Percentiles rank a stretch among this genome's conserved stretches.
phyloP scores from a whole-genome alignment of 805 yeast genomes.

The Cyberlindnera petersonii region DNA sequence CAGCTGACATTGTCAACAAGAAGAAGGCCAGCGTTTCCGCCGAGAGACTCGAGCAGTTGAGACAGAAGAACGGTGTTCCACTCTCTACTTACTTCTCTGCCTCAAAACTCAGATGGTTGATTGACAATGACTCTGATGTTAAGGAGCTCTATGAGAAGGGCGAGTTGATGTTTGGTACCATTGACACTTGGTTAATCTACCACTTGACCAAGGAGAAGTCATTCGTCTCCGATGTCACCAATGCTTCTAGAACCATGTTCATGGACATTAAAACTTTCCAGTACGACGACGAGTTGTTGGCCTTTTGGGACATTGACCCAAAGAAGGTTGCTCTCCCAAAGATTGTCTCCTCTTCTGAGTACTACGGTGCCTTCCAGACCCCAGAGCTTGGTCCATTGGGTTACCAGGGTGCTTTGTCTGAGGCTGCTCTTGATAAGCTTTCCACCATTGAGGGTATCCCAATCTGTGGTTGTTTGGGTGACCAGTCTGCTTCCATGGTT shows the following conservation, averaged over 20 bases:
- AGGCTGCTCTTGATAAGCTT: conserved; percentile 48
- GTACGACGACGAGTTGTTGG: conserved; percentile 72
- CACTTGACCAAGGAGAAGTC: conserved; percentile 68
- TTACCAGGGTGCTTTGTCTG: conserved; percentile 46
- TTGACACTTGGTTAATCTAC: conserved; percentile 91
- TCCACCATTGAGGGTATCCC: conserved; percentile 58
- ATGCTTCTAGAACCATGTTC: conserved; percentile 87
- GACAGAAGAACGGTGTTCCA: conserved; percentile 76
- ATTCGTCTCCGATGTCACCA: conserved; percentile 82
- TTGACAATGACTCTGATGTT: conserved; percentile 71
- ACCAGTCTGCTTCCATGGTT: conserved; percentile 88
- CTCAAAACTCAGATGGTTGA: conserved; percentile 82
- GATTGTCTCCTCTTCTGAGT: conserved; percentile 73
- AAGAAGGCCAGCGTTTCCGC: conserved; percentile 51
- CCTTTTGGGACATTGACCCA: conserved; percentile 77
- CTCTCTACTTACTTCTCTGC: conserved; percentile 90
- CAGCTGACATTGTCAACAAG: conserved; percentile 63
- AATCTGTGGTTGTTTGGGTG: conserved; percentile 88
- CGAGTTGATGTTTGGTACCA: conserved; percentile 86
- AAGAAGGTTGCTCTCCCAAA: conserved; percentile 64
- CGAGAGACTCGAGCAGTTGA: conserved; percentile 53
- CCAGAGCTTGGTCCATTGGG: conserved; percentile 55
- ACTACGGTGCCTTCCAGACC: conserved; percentile 65
- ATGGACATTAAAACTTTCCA: conserved; percentile 74
- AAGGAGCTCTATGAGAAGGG: conserved; percentile 67